Base-by-base conservation (phyloP, 352 stramenopile species). In the Phytophthora capsici region DNA sequence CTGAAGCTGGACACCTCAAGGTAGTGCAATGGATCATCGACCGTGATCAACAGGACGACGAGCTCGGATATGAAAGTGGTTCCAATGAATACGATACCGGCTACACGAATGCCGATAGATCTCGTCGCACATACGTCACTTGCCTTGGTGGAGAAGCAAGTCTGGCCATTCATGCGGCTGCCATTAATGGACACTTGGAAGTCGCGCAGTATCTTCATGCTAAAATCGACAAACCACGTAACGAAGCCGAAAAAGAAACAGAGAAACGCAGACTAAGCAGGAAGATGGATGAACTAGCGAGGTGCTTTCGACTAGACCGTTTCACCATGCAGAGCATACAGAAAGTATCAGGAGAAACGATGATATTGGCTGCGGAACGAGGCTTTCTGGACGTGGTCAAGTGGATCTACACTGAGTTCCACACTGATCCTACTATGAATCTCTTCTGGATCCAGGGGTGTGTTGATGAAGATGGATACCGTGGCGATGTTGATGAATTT, bases 161-260 rank as follows among this genome's bases (percentile, higher is more conserved):
- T 30, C 20, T 68, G 12, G 50, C 43, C 7, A 68, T 69, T 41
- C 60, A 69, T n/a, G 36, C 26, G 19, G 51, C 59, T 25, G 59
- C 59, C 36, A 37, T 63, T 5, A 63, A 63, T 38, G 60, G 52
- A 3, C 51, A 69, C 19, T 23, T 69, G n/a, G 51, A 69, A 16
- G 44, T 69, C 32, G 60, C 60, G 16, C 57, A 69, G 23, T 63
- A 56, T 26, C 38, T 69, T 13, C 45, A 14, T 7, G 36, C 60
- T 16, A 37, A 22, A 12, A 30, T 55, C 5, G 44, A 57, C 17
- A 57, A 38, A 22, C 51, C 59, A 10, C 9, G 22, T 0, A 43
- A 57, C 14, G 1, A 32, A 2, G 36, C 36, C 14, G 47, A 66
- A 32, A 7, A 38, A 48, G 17, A 6, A 40, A 50, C 17, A 37